A percentile compares a stretch with the other conserved stretches of the same genome.
Conservation (phyloP, 2,329 filamentous ascomycete species). For the Talaromyces piceae region DNA sequence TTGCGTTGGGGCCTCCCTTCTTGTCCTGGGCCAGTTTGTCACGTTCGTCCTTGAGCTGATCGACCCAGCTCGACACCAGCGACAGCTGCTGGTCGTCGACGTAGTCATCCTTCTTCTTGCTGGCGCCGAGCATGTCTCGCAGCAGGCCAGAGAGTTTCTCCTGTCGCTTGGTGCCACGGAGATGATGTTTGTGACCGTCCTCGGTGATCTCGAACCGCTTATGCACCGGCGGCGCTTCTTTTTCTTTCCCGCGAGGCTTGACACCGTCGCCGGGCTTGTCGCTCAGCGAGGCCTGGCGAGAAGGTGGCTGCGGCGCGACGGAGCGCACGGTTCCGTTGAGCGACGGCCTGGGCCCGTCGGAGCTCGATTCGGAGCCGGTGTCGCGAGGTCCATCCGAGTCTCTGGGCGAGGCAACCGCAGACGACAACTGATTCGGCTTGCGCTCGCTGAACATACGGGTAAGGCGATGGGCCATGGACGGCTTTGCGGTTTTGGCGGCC, state of each 20-base stretch:
- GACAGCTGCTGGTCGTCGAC: constrained; percentile 66
- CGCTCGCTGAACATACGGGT: constrained; percentile 42
- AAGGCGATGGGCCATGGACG: constrained; percentile 38
- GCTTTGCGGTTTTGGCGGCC: constrained; percentile 27
- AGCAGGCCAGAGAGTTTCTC: constrained; percentile 93
- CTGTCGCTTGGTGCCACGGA: constrained; percentile 84
- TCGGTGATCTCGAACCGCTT: constrained; percentile 54
- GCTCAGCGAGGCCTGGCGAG: constrained; percentile 28
- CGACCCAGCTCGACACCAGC: constrained; percentile 91
- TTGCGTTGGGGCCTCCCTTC: constrained; percentile 66
- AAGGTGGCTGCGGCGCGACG: constrained; percentile 20
- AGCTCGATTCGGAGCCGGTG: constrained; percentile 28
- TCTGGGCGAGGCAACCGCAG: constrained; percentile 13
- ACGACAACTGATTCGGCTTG: constrained; percentile 25
- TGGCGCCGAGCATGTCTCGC: constrained; percentile 70
- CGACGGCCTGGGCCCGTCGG: constrained; percentile 27
- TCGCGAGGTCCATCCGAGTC: constrained; percentile 21
- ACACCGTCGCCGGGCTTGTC: constrained; percentile 14
- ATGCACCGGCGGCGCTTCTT: constrained; percentile 25
- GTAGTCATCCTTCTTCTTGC: constrained; percentile 65
- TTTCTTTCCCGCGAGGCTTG: constrained; percentile 27
- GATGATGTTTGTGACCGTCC: constrained; percentile 75
- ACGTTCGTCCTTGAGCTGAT: constrained; percentile 82
- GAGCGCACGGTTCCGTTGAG: constrained; percentile 25
- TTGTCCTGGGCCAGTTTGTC: constrained; percentile 67